Conservation (phyloP, 2,329 filamentous ascomycete species). For the Microsporum canis region DNA sequence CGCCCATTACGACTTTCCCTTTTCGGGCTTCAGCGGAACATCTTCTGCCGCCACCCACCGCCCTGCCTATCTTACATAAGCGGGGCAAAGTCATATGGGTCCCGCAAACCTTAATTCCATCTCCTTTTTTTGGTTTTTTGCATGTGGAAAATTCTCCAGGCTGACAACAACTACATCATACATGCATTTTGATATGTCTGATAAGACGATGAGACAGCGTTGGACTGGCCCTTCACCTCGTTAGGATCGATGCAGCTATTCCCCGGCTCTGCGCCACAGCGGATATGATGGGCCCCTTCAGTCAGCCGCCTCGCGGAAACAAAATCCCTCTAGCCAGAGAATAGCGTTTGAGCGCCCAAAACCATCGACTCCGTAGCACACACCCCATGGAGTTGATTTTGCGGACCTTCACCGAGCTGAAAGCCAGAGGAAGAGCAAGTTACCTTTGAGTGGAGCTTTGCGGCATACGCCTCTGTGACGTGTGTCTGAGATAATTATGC, state of each 20-base stretch:
- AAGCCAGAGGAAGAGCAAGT: not conserved
- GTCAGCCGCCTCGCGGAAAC: not conserved
- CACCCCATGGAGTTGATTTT: not conserved
- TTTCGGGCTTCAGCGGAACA: not conserved
- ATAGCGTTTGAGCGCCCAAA: not conserved
- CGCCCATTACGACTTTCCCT: not conserved
- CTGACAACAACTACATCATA: too few species aligned
- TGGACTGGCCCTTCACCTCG: too few species aligned
- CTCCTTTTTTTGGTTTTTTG: not conserved
- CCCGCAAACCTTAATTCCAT: not conserved
- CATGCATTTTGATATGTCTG: not conserved
- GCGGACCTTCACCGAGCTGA: slow-evolving; percentile 1
- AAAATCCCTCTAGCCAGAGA: not conserved
- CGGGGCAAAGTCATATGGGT: not conserved
- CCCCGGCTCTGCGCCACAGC: not conserved
- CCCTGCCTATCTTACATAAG: not conserved
- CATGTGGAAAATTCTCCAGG: not conserved
- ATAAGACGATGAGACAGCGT: too few species aligned
- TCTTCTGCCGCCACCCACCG: not conserved
- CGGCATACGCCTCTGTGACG: not conserved
- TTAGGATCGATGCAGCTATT: not conserved
- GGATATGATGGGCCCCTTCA: not conserved
- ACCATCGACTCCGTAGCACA: not conserved
- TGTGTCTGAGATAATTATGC: not conserved
- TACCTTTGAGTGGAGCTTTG: not conserved